These are phyloP conservation scores for Hydnum rufescens DNA, from an alignment of 768 basidiomycete genomes.

Conservation along the genomic window DNA sequence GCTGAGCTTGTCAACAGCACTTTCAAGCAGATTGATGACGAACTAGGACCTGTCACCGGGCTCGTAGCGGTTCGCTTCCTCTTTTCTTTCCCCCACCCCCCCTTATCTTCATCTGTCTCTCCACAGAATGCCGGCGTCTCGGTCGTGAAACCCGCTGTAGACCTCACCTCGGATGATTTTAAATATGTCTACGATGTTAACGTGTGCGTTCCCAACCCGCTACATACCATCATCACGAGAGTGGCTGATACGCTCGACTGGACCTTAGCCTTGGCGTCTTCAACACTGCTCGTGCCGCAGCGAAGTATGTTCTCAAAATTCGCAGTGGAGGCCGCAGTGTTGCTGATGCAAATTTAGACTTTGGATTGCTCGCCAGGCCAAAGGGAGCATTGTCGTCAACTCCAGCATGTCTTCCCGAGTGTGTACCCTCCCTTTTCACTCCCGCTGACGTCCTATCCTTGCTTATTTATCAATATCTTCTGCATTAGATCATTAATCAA, in stretches of 20 bases:
- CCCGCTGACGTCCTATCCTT: background rate
- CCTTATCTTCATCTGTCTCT: background rate
- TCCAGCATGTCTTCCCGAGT: conserved; percentile 40
- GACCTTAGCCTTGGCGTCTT: conserved; percentile 31
- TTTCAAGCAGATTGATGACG: conserved; percentile 29
- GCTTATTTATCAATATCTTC: background rate
- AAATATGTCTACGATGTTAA: conserved; percentile 34
- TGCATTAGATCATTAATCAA: background rate
- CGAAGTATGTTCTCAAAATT: conserved; percentile 22
- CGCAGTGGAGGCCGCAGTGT: background rate
- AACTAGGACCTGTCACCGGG: conserved; percentile 30
- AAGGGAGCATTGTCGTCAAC: conserved; percentile 37
- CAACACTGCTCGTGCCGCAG: conserved; percentile 38
- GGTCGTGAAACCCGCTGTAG: conserved; percentile 38
- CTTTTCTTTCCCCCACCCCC: background rate
- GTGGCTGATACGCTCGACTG: background rate
- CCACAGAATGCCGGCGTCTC: conserved; percentile 31
- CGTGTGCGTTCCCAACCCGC: conserved; percentile 19
- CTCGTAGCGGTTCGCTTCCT: conserved; percentile 30
- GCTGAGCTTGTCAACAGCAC: conserved; percentile 21
- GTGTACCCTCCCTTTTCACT: background rate
- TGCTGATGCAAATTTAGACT: conserved; percentile 19
- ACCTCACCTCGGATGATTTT: conserved; percentile 37
- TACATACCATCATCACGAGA: background rate
- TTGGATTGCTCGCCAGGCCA: conserved; percentile 22